Evolutionary conservation across 306 rosid species (phyloP).

Genomic region (Corylus americana): DNA sequence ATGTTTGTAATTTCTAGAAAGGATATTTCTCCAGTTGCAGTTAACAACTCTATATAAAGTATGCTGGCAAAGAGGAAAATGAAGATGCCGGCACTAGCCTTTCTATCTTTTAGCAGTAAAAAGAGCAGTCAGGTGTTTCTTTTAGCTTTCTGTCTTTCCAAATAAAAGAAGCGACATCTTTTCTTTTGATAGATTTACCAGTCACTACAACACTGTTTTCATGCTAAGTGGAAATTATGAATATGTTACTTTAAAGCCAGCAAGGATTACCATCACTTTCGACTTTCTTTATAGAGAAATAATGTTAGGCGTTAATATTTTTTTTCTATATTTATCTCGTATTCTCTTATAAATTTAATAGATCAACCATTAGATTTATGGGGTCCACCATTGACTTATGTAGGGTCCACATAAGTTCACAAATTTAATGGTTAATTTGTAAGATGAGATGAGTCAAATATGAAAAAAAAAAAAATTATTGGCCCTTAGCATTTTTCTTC

Average conservation of each 20-base stretch:
- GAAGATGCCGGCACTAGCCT: background rate
- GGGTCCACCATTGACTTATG: too few species aligned
- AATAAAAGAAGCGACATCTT: background rate
- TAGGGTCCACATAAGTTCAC: too few species aligned
- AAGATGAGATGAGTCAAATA: too few species aligned
- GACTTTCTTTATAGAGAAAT: background rate
- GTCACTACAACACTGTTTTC: too few species aligned
- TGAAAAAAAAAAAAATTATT: too few species aligned
- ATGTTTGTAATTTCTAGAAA: slow-evolving; percentile 8
- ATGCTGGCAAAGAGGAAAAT: background rate
- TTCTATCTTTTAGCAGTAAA: background rate
- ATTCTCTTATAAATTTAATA: too few species aligned
- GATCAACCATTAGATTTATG: too few species aligned
- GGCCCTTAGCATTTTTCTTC: too few species aligned
- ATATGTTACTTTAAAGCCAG: background rate
- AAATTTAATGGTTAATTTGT: too few species aligned
- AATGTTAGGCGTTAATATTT: too few species aligned
- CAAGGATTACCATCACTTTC: background rate
- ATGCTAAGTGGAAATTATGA: background rate
- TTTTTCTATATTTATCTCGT: too few species aligned
- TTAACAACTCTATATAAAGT: background rate
- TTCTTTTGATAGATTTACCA: slow-evolving; percentile 3
- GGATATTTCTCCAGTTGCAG: background rate
- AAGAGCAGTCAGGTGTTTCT: background rate
- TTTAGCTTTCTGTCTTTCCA: background rate